Evolutionary conservation across 2,329 filamentous ascomycete species (phyloP).

Genomic region (Diaporthe australafricana): DNA sequence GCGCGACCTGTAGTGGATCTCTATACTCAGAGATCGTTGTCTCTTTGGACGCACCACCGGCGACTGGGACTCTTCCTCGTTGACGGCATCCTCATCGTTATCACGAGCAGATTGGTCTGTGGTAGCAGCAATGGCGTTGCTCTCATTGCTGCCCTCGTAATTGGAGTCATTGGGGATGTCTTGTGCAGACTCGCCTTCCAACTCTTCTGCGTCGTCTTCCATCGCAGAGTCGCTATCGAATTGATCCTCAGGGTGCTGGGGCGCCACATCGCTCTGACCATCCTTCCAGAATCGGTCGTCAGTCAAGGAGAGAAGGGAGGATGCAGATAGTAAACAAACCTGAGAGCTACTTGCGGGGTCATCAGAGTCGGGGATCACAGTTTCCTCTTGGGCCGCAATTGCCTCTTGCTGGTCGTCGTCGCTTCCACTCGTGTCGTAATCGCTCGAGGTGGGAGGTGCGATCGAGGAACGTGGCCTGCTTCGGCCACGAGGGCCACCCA

Average conservation of each 20-base stretch:
- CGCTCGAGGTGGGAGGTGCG: background rate
- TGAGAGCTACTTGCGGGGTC: background rate
- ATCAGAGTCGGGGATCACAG: background rate
- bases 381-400: background rate
- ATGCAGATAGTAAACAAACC: background rate
- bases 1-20: background rate
- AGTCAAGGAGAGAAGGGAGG: background rate
- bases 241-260: background rate
- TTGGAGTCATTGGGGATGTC: too few relatives aligned
- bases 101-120: background rate
- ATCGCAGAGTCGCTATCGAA: background rate
- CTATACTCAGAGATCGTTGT: background rate
- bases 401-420: background rate
- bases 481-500: constrained; percentile 17
- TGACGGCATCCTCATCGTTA: too few relatives aligned
- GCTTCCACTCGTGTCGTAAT: too few relatives aligned
- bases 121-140: background rate
- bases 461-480: background rate
- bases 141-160: background rate
- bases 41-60: background rate
- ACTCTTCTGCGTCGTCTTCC: too few relatives aligned
- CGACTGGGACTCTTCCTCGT: accelerated
- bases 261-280: background rate
- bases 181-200: background rate
- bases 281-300: background rate